phyloP scores from a whole-genome alignment of 1,139 yeast genomes.

The Tardiomyces blankii region DNA sequence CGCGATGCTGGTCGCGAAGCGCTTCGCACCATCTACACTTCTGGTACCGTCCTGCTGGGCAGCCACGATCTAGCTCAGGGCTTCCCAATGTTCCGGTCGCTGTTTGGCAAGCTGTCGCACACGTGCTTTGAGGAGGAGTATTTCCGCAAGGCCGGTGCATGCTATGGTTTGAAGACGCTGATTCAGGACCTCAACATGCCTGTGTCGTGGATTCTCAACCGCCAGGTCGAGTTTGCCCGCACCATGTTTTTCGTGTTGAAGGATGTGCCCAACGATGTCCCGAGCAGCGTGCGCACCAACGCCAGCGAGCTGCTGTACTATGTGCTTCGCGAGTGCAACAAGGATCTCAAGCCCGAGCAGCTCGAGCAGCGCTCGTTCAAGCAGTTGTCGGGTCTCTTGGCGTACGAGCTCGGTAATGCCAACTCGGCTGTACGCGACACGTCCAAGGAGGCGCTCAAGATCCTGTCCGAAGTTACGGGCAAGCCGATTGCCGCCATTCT shows the following conservation, averaged over 20 bases:
- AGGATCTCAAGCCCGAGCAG: constrained; percentile 45
- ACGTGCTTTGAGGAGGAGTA: constrained; percentile 85
- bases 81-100: constrained; percentile 63
- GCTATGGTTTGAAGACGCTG: constrained; percentile 68
- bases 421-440: constrained; percentile 73
- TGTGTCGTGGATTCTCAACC: constrained; percentile 55
- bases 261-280: constrained; percentile 86
- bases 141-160: constrained; percentile 80
- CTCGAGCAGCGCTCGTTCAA: constrained; percentile 60
- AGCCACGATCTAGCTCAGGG: constrained; percentile 46
- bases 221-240: constrained; percentile 77
- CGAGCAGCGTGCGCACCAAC: constrained; percentile 59
- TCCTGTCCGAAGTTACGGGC: constrained; percentile 57
- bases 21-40: constrained; percentile 48
- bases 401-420: constrained; percentile 86
- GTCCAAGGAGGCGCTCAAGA: constrained; percentile 59
- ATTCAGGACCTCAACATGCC: constrained; percentile 61
- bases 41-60: constrained; percentile 61
- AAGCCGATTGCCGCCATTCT: constrained; percentile 66
- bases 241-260: constrained; percentile 82
- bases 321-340: constrained; percentile 55
- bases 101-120: constrained; percentile 78
- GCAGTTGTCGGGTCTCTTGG: constrained; percentile 75
- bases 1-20: constrained; percentile 61
- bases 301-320: constrained; percentile 60